Evolutionary conservation across 2,329 filamentous ascomycete genomes (phyloP), one percentile per base, ranked within the genome.

Genomic region (Xylariaceae sp.): DNA sequence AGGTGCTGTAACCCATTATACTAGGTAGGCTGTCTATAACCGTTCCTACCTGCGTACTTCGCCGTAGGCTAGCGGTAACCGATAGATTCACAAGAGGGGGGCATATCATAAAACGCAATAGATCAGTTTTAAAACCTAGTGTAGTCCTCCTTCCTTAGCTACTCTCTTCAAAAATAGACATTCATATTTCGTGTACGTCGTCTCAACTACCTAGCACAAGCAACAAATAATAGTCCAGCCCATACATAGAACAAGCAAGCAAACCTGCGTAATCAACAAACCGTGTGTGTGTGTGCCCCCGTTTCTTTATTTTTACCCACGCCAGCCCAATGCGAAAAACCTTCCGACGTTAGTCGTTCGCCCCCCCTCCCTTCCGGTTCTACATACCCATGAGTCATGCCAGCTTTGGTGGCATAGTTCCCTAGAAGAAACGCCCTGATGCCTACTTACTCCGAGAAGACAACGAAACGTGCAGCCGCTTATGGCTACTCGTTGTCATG

Each of bases 131-230:
- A n/a, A n/a, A n/a, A n/a, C n/a, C n/a, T n/a, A n/a, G n/a, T 26
- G 4, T 26, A 26, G 23, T 26, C 9, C 23, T 26, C 9, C 23
- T 37, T 37, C 6, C 12, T 37, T 16, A 37, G 32, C 14, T 37
- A 3, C 9, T 26, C 40, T 20, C 40, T 54, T 18, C 18, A 41
- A 18, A 53, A 60, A 54, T 40, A 52, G 32, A 37, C 47, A 57
- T 57, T 60, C 52, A 57, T 55, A 57, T 37, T 62, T 62, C 60
- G 54, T 62, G 42, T 62, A 60, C 57, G 49, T 62, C 60, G 40
- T 62, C 41, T 56, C 57, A 57, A 56, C 44, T 53, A 57, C 55
- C 53, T 26, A 19, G 40, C 48, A 44, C 44, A 20, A 44, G 37
- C 44, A 50, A 50, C 50, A n/a, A 40, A 51, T 43, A 53, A 54